These are phyloP conservation scores for Starmerella apis DNA, from an alignment of 805 yeast genomes.

Conservation along the genomic window DNA sequence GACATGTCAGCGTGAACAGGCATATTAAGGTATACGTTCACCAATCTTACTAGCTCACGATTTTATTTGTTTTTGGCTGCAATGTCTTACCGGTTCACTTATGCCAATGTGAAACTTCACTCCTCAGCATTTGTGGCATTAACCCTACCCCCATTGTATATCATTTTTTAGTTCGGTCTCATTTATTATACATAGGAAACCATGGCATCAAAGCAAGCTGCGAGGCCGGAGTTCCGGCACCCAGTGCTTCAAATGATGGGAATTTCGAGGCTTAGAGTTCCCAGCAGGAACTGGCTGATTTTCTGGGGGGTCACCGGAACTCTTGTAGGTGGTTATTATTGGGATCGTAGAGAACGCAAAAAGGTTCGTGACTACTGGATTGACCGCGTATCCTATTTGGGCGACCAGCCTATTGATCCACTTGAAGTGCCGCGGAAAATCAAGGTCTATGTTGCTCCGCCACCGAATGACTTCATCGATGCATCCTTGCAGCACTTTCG, in stretches of 20 bases:
- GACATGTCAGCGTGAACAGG: no score
- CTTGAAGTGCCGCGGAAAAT: constrained; percentile 60
- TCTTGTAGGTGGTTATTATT: constrained; percentile 62
- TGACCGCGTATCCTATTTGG: constrained; percentile 44
- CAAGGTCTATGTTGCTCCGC: constrained; percentile 85
- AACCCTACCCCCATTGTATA: neutral
- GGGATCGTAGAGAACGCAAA: constrained; percentile 67
- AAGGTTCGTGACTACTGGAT: constrained; percentile 56
- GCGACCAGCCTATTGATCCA: constrained; percentile 40
- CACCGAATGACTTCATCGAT: constrained; percentile 82
- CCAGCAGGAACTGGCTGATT: constrained; percentile 87
- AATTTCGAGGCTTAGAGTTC: constrained; percentile 61
- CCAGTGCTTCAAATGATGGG: constrained; percentile 85
- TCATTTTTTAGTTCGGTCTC: neutral
- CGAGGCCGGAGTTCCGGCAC: constrained; percentile 31
- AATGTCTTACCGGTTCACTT: no score
- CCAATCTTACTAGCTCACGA: no score
- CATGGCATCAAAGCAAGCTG: constrained; percentile 2
- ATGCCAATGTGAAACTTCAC: no score
- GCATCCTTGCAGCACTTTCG: constrained; percentile 64
- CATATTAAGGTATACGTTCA: no score
- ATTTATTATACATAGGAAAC: neutral
- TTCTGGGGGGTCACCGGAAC: constrained; percentile 65
- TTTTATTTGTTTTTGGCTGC: neutral
- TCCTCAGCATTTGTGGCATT: neutral